phyloP scores from a whole-genome alignment of 768 basidiomycete species.

The Arthromyces matolae region DNA sequence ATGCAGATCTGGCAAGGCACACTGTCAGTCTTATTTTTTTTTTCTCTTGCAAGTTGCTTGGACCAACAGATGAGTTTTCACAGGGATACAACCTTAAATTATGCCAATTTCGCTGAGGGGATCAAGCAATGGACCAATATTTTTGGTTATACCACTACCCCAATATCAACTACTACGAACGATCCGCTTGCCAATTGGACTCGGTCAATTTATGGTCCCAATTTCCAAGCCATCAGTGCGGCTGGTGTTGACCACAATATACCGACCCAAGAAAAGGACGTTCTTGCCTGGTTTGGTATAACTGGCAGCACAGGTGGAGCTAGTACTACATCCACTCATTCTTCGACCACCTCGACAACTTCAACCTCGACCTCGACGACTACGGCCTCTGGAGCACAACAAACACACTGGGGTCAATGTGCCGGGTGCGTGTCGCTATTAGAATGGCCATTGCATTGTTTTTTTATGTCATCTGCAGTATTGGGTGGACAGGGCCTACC shows the following conservation, averaged over 20 bases:
- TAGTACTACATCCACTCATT: conserved; percentile 15
- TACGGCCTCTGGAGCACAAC: conserved; percentile 11
- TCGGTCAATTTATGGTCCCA: conserved; percentile 43
- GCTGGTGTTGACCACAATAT: conserved; percentile 48
- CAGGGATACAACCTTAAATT: conserved; percentile 49
- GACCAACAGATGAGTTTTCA: too few species aligned
- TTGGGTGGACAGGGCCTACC: conserved; percentile 27
- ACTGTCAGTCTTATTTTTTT: conserved; percentile 19
- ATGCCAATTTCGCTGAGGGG: conserved; percentile 46
- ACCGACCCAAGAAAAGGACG: conserved; percentile 44
- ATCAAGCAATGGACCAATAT: conserved; percentile 57
- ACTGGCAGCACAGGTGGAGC: conserved; percentile 19
- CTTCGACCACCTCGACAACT: conserved; percentile 17
- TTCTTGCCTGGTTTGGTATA: conserved; percentile 47
- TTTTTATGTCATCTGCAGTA: conserved; percentile 13
- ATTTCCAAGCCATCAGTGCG: conserved; percentile 48
- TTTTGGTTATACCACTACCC: conserved; percentile 41
- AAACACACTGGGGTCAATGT: conserved; percentile 21
- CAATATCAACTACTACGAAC: conserved; percentile 35
- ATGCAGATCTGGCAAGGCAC: conserved; percentile 58
- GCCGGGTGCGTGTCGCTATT: conserved; percentile 15
- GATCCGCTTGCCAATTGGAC: conserved; percentile 45
- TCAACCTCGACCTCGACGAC: conserved; percentile 16
- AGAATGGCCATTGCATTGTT: not conserved
- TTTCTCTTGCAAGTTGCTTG: too few species aligned